Conservation (phyloP, 352 stramenopile genomes). For the Pythium insidiosum region DNA sequence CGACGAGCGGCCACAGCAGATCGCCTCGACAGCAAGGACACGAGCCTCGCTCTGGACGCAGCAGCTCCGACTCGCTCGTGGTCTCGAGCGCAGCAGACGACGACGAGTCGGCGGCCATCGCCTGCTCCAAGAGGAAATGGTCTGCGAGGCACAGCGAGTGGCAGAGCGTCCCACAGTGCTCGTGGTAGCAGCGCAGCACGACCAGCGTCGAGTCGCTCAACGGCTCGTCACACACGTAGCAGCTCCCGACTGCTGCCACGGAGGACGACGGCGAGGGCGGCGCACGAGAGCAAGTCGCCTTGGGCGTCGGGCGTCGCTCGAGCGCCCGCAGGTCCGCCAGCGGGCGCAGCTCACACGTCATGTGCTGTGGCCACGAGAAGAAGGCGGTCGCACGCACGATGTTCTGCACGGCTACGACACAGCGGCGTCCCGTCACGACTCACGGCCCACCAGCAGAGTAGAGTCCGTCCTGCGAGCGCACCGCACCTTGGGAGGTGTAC, state of each 20-base stretch:
- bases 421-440: too few relatives aligned
- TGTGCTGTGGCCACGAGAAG: slow-evolving; percentile 24
- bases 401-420: slow-evolving; percentile 25
- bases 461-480: background rate
- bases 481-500: slow-evolving; percentile 34
- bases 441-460: background rate
- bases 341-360: slow-evolving; percentile 27
- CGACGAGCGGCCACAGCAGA: slow-evolving; percentile 36
- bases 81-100: background rate
- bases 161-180: slow-evolving; percentile 26
- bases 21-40: slow-evolving; percentile 35
- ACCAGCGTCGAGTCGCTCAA: slow-evolving; percentile 6
- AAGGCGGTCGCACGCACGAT: slow-evolving; percentile 23
- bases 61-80: background rate
- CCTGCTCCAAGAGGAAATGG: slow-evolving; percentile 34
- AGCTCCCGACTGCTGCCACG: too few relatives aligned
- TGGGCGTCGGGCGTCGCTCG: too few relatives aligned
- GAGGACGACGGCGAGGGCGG: background rate
- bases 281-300: too few relatives aligned
- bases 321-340: slow-evolving; percentile 17
- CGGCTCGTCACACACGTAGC: slow-evolving; percentile 39
- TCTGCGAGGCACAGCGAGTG: slow-evolving; percentile 42
- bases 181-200: slow-evolving; percentile 33
- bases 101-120: slow-evolving; percentile 3
- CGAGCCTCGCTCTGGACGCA: slow-evolving; percentile 18